These are phyloP conservation scores for Lactarius quietus DNA, from an alignment of 768 basidiomycete genomes.

Conservation along the genomic window DNA sequence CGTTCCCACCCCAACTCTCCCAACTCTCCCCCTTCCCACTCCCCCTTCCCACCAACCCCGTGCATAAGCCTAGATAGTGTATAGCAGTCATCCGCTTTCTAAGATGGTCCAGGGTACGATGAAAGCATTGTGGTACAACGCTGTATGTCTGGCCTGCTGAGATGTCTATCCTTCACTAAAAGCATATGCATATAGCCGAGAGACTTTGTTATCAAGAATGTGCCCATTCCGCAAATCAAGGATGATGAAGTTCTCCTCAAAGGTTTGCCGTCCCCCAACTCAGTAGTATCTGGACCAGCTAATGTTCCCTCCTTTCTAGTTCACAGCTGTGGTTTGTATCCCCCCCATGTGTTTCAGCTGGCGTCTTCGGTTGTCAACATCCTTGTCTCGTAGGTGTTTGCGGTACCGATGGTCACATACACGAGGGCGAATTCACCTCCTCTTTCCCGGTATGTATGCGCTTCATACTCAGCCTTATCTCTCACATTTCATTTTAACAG, in stretches of 20 bases:
- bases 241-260: constrained; percentile 76
- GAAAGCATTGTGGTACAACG: constrained; percentile 72
- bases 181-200: constrained; percentile 46
- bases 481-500: constrained; percentile 31
- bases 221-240: constrained; percentile 60
- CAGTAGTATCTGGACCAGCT: background rate
- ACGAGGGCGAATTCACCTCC: constrained; percentile 66
- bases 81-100: background rate
- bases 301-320: constrained; percentile 20
- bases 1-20: background rate
- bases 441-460: constrained; percentile 54
- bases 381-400: constrained; percentile 46
- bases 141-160: constrained; percentile 37
- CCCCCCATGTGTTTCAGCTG: background rate
- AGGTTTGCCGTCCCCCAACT: constrained; percentile 38
- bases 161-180: constrained; percentile 20
- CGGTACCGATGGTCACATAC: constrained; percentile 64
- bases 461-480: background rate
- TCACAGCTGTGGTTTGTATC: constrained; percentile 29
- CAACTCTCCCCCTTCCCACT: background rate
- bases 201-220: constrained; percentile 62
- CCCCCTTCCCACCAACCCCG: too few relatives aligned
- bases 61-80: background rate
- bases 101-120: constrained; percentile 60
- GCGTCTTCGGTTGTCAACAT: constrained; percentile 8